Evolutionary conservation across 2,329 filamentous ascomycete species (phyloP).

Genomic region (Lachnellula cervina): DNA sequence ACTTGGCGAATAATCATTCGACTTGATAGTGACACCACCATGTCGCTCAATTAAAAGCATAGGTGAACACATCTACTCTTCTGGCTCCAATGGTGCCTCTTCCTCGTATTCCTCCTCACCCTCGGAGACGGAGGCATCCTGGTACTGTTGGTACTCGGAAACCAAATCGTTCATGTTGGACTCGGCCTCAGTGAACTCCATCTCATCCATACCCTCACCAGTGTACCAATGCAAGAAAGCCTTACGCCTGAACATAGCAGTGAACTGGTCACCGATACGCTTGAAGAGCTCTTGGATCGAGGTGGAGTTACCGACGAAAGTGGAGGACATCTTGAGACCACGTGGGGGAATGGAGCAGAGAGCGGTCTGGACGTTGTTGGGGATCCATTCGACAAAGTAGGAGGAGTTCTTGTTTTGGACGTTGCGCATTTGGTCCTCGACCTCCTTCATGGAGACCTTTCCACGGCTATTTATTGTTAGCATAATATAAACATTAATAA

Average conservation of each 20-base stretch:
- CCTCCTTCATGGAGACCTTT: slow-evolving; percentile 99
- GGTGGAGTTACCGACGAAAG: slow-evolving; percentile 98
- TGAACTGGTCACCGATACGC: slow-evolving; percentile 99
- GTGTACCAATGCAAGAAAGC: slow-evolving; percentile 99
- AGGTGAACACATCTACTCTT: slow-evolving; percentile 35
- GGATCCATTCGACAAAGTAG: slow-evolving; percentile 99
- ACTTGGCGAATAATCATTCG: slow-evolving; percentile 21
- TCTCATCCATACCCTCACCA: slow-evolving; percentile 99
- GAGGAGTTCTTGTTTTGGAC: slow-evolving; percentile 99
- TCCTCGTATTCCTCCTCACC: slow-evolving; percentile 89
- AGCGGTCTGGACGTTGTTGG: slow-evolving; percentile 99
- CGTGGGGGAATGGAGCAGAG: slow-evolving; percentile 98
- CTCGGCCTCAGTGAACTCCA: slow-evolving; percentile 99
- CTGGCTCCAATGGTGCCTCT: slow-evolving; percentile 72
- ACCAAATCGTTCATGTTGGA: slow-evolving; percentile 99
- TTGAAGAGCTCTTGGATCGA: slow-evolving; percentile 99
- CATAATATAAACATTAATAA: slow-evolving; percentile 23
- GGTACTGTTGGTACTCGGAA: slow-evolving; percentile 99
- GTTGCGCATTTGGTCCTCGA: slow-evolving; percentile 99
- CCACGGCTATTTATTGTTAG: slow-evolving; percentile 64
- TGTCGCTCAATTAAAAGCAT: slow-evolving; percentile 18
- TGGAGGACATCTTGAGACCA: slow-evolving; percentile 98
- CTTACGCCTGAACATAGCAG: slow-evolving; percentile 99
- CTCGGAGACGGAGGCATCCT: slow-evolving; percentile 96
- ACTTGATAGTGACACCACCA: slow-evolving; percentile 21